Evolutionary conservation across 2,329 filamentous ascomycete species (phyloP).

Genomic region (Fusarium sp.): DNA sequence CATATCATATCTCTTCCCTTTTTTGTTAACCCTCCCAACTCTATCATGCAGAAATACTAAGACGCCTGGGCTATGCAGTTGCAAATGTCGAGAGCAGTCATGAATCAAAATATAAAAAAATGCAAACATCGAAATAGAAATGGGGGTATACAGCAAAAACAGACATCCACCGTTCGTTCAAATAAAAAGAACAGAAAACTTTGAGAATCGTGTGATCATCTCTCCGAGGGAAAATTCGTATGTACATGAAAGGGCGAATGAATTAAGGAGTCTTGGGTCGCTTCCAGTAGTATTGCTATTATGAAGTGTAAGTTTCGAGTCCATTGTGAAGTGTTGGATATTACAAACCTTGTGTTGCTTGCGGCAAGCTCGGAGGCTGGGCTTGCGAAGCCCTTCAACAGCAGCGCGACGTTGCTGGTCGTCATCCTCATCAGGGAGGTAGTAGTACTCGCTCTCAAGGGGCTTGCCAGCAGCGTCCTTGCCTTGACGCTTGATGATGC

Average conservation of each 20-base stretch:
- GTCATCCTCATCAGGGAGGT: constrained; percentile 86
- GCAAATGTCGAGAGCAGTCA: constrained; percentile 22
- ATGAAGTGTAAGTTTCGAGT: constrained; percentile 27
- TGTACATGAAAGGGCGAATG: constrained; percentile 18
- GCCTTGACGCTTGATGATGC: constrained; percentile 87
- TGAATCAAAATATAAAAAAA: constrained; percentile 4
- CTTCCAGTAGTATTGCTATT: constrained; percentile 78
- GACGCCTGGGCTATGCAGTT: constrained; percentile 45
- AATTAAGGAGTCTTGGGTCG: constrained; percentile 67
- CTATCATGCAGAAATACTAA: constrained; percentile 37
- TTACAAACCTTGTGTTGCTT: constrained; percentile 93
- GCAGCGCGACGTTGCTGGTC: constrained; percentile 83
- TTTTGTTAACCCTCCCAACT: constrained; percentile 26
- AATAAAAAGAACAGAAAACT: constrained; percentile 9
- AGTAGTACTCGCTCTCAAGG: constrained; percentile 97
- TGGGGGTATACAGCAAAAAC: constrained; percentile 42
- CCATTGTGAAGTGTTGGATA: background rate
- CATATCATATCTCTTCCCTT: background rate
- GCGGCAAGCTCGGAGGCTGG: constrained; percentile 86
- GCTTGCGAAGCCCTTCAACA: constrained; percentile 87
- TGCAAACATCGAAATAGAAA: constrained; percentile 19
- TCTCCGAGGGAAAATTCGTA: constrained; percentile 9
- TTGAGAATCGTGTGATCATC: constrained; percentile 17
- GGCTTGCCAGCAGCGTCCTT: constrained; percentile 96
- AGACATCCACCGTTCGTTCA: constrained; percentile 29